These are phyloP conservation scores for Rhypophila decipiens DNA, from an alignment of 495 filamentous ascomycete genomes.

Conservation along the genomic window DNA sequence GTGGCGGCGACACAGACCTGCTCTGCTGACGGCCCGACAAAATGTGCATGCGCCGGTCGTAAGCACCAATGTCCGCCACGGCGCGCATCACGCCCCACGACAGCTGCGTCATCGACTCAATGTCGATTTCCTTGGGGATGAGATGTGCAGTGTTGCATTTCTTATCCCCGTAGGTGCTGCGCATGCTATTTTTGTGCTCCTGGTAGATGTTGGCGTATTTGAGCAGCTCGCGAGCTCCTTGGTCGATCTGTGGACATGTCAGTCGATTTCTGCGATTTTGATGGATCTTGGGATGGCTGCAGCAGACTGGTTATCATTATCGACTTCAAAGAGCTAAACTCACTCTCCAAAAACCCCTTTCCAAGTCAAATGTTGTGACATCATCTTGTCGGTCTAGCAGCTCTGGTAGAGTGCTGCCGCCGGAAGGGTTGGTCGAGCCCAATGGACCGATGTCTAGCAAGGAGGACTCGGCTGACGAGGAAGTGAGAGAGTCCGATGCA, in stretches of 20 bases:
- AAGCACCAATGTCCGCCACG: constrained; percentile 11
- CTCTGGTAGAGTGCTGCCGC: too few species aligned
- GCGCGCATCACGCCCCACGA: constrained; percentile 13
- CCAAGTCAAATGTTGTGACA: constrained; percentile 9
- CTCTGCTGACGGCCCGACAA: background rate
- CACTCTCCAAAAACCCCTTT: constrained; percentile 16
- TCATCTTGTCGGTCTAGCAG: background rate
- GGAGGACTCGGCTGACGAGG: too few species aligned
- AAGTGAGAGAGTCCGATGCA: too few species aligned
- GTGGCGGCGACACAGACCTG: background rate
- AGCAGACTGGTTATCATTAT: too few species aligned
- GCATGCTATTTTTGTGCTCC: background rate
- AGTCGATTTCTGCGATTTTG: too few species aligned
- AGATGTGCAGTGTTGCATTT: background rate
- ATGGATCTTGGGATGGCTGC: too few species aligned
- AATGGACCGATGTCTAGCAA: too few species aligned
- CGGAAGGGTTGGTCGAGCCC: too few species aligned
- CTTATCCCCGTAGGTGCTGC: background rate
- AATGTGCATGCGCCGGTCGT: constrained; percentile 4
- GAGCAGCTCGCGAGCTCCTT: constrained; percentile 14
- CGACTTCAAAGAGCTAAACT: background rate
- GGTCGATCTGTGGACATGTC: constrained; percentile 8
- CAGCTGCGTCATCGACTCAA: constrained; percentile 16
- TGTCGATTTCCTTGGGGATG: constrained; percentile 14
- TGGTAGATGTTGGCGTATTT: constrained; percentile 9